Evolutionary conservation across 75 land plant species (phyloP), one percentile per base, ranked within the genome.

Genomic region (Sequoia sempervirens): DNA sequence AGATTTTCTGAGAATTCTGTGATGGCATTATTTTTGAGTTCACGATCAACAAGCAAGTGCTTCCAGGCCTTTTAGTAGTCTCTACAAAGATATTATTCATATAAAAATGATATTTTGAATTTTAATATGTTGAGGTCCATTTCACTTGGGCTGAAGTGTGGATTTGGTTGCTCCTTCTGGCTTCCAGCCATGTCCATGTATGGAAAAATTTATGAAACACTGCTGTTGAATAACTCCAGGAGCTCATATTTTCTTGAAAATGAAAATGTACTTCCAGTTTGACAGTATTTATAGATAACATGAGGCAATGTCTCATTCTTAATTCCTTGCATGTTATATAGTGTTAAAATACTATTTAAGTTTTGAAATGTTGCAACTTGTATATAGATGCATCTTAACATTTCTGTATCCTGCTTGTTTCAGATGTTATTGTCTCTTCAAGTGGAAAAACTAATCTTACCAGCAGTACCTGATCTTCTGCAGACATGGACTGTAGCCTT

Each of bases 391-490:
- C 14, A 40, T 78, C 47, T 43, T 80, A 80, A 80, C 12, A 17
- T 80, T 8, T n/a, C 61, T 52, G 14, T 32, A 14, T 53, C 11
- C 4, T 80, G 34, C 73, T 30, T 66, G 9, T 74, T 89, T 38
- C 88, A 95, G 97, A 89, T 88, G 54, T 89, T 95, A 12, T 40
- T 81, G 72, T 87, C 90, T 28, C 86, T 94, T 23, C 84, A 85
- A 76, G 92, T 95, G 78, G 88, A 91, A 83, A 91, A 84, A 34
- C 80, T 95, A n/a, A 66, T 95, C 26, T 91, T 95, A 40, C 97
- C 97, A 83, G 96, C 97, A 15, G 90, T 95, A 58, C 70, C 95
- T 40, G 97, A 95, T 26, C 88, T 94, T 38, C 80, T 89, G 84
- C 84, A 90, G 45, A 92, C 97, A 41, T 95, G 97, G 97, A 95